Evolutionary conservation across 202 grass and related monocot species (phyloP).

Genomic region (Cymbopogon flexuosus): DNA sequence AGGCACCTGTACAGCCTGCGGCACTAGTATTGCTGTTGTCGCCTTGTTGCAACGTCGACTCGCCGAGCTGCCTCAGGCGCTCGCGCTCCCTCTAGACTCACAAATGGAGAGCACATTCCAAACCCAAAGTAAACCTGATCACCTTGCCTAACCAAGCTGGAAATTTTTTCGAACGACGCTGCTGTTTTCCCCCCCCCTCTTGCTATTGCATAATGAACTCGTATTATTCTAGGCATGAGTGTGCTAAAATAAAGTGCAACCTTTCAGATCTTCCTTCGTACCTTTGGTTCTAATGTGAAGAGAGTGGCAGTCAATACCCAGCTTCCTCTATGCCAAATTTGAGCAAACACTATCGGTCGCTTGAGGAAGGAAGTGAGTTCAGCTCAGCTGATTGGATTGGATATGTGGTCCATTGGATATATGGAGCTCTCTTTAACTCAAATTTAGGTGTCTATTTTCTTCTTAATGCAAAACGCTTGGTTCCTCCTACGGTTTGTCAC

Average conservation of each 20-base stretch:
- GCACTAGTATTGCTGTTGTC: background rate
- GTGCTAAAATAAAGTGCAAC: background rate
- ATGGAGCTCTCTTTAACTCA: background rate
- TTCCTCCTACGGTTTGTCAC: background rate
- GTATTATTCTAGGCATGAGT: background rate
- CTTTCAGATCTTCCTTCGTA: background rate
- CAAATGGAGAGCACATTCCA: background rate
- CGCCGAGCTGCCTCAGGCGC: background rate
- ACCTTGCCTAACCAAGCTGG: too few species aligned
- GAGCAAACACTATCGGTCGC: background rate
- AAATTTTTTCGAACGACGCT: too few species aligned
- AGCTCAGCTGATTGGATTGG: background rate
- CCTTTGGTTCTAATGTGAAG: background rate
- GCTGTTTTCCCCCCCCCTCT: too few species aligned
- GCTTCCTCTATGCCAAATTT: background rate
- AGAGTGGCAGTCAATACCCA: background rate
- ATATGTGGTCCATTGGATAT: background rate
- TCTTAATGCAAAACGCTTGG: background rate
- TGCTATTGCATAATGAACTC: background rate
- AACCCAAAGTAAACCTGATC: background rate
- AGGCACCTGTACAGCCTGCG: background rate
- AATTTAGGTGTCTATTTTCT: background rate
- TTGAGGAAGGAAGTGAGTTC: background rate
- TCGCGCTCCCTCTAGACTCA: background rate
- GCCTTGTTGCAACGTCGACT: background rate